Percentiles rank a stretch among this genome's conserved stretches.
Evolutionary conservation across 2,329 filamentous ascomycete species (phyloP).

Genomic region (Geoglossum cookeanum): DNA sequence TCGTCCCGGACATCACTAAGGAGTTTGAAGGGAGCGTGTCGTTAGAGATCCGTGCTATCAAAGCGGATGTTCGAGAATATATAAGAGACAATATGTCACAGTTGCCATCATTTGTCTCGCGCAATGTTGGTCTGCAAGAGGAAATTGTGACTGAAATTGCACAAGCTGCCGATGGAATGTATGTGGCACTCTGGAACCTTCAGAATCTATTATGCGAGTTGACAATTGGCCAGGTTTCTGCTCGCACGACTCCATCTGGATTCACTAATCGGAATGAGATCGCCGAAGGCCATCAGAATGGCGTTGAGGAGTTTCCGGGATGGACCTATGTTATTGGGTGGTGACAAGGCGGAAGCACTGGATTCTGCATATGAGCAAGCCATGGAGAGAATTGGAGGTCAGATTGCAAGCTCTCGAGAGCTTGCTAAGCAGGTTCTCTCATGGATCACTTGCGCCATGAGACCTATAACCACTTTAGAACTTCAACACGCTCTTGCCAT

Average conservation of each 20-base stretch:
- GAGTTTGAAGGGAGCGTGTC: neutral
- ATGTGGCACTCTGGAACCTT: neutral
- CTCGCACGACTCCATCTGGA: conserved; percentile 13
- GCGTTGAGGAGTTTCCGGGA: neutral
- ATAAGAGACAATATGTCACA: conserved; percentile 7
- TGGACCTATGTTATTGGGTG: conserved; percentile 2
- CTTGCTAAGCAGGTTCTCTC: conserved; percentile 10
- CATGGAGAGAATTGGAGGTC: conserved; percentile 4
- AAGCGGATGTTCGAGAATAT: conserved; percentile 18
- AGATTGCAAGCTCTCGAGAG: conserved; percentile 10
- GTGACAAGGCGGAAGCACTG: conserved; percentile 6
- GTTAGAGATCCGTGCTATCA: conserved; percentile 17
- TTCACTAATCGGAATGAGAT: conserved; percentile 4
- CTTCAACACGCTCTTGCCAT: conserved; percentile 7
- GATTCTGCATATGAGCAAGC: conserved; percentile 12
- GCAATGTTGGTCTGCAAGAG: neutral
- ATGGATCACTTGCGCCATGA: conserved; percentile 9
- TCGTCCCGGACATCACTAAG: neutral
- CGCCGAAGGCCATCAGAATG: conserved; percentile 6
- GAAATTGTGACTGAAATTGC: conserved; percentile 8
- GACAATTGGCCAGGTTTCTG: neutral
- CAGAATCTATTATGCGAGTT: neutral
- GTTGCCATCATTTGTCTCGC: neutral
- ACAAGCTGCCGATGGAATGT: conserved; percentile 2
- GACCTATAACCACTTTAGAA: neutral